phyloP scores from a whole-genome alignment of 495 filamentous ascomycete genomes.

The Xylaria acuta region DNA sequence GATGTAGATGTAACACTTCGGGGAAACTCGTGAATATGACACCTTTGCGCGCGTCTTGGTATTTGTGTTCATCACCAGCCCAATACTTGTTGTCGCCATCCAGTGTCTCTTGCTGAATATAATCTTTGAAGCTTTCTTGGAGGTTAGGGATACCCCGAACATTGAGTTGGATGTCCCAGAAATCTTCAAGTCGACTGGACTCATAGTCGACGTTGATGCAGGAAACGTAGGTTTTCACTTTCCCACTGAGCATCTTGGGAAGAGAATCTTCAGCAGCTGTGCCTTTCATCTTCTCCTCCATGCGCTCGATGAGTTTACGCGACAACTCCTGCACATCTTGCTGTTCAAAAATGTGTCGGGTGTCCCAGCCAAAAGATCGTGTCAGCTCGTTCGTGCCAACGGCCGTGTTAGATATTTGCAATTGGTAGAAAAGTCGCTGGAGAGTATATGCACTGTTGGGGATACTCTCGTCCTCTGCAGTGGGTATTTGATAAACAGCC shows the following conservation, averaged over 20 bases:
- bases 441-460: conserved; percentile 92
- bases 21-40: conserved; percentile 97
- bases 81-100: conserved; percentile 99
- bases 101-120: conserved; percentile 93
- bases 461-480: conserved; percentile 77
- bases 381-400: conserved; percentile 94
- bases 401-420: conserved; percentile 81
- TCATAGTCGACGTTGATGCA: conserved; percentile 99
- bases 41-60: conserved; percentile 96
- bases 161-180: conserved; percentile 98
- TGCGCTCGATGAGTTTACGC: conserved; percentile 92
- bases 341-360: conserved; percentile 96
- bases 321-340: conserved; percentile 98
- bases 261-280: conserved; percentile 93
- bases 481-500: conserved; percentile 97
- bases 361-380: conserved; percentile 96
- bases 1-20: conserved; percentile 90
- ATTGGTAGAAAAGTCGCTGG: conserved; percentile 90
- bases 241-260: conserved; percentile 89
- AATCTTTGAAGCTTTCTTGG: conserved; percentile 94
- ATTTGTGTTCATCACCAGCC: conserved; percentile 82
- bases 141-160: conserved; percentile 91
- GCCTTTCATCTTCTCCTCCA: conserved; percentile 98
- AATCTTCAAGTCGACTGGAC: conserved; percentile 92
- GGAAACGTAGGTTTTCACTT: conserved; percentile 97